A percentile compares a stretch with the other conserved stretches of the same genome.
phyloP scores from a whole-genome alignment of 2,329 filamentous ascomycete species.

The Mollisia scopiformis region DNA sequence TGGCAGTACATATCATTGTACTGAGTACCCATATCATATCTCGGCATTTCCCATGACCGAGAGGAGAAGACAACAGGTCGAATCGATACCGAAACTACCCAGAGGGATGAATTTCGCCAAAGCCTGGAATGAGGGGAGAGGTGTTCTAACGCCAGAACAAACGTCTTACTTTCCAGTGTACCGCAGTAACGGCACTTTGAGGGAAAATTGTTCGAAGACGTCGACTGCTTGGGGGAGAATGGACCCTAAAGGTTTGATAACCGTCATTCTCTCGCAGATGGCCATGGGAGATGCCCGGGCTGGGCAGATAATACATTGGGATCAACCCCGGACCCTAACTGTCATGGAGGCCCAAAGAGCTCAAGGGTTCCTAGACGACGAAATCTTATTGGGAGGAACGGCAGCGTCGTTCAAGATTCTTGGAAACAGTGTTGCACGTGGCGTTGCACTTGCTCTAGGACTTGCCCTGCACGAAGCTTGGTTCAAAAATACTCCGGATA shows the following conservation, averaged over 20 bases:
- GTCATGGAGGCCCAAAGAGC: constrained; percentile 70
- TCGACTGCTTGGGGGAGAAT: constrained; percentile 54
- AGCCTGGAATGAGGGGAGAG: constrained; percentile 44
- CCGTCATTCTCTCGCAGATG: constrained; percentile 50
- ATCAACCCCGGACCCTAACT: constrained; percentile 61
- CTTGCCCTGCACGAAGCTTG: constrained; percentile 64
- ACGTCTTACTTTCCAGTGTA: constrained; percentile 42
- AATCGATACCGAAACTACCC: constrained; percentile 61
- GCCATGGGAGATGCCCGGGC: constrained; percentile 51
- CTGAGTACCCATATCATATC: constrained; percentile 68
- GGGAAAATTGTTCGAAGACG: constrained; percentile 22
- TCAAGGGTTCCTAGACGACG: constrained; percentile 71
- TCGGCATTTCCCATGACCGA: constrained; percentile 37
- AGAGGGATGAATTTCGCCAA: constrained; percentile 54
- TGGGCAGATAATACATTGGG: constrained; percentile 66
- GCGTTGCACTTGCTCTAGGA: constrained; percentile 69
- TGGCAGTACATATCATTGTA: constrained; percentile 61
- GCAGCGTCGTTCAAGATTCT: constrained; percentile 65
- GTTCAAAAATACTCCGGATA: constrained; percentile 28
- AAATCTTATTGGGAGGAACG: constrained; percentile 65
- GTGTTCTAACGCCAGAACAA: constrained; percentile 43
- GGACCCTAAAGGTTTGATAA: constrained; percentile 54
- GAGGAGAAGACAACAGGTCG: constrained; percentile 44
- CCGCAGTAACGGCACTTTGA: constrained; percentile 26
- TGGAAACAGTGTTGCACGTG: constrained; percentile 77